phyloP scores from a whole-genome alignment of 306 rosid species.

The Fagus crenata region DNA sequence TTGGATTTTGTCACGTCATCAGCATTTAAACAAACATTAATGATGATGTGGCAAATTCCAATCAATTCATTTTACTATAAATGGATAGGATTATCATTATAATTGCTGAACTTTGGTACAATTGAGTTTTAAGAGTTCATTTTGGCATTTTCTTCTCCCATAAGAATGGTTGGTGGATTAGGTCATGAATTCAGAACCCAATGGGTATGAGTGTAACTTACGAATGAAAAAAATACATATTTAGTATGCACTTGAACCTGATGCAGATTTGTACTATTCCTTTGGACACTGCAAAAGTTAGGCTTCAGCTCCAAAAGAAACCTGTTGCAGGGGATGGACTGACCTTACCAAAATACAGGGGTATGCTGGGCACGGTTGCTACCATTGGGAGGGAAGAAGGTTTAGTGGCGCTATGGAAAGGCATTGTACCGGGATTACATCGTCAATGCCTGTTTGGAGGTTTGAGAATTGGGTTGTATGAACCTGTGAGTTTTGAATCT shows the following conservation, averaged over 20 bases:
- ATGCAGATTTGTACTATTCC: conserved; percentile 82
- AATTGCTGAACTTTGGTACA: conserved; percentile 11
- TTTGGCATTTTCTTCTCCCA: too few species aligned
- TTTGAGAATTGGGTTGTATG: conserved; percentile 86
- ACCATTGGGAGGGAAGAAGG: conserved; percentile 99
- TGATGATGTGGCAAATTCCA: too few species aligned
- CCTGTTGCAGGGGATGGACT: conserved; percentile 56
- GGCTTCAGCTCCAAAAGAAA: conserved; percentile 94
- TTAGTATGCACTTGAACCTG: conserved; percentile 24
- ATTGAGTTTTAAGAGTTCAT: conserved; percentile 15
- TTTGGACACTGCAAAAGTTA: conserved; percentile 96
- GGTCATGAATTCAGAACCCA: too few species aligned
- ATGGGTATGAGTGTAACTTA: too few species aligned
- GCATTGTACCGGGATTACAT: conserved; percentile 89
- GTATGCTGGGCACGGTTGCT: conserved; percentile 86
- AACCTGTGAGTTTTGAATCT: conserved; percentile 64
- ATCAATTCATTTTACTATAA: too few species aligned
- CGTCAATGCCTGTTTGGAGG: conserved; percentile 94
- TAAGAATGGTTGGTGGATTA: too few species aligned
- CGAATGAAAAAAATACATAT: background rate
- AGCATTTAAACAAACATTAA: too few species aligned
- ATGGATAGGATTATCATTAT: background rate
- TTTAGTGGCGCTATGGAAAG: conserved; percentile 84
- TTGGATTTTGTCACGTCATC: too few species aligned
- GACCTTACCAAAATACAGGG: conserved; percentile 80